Percentiles rank a stretch among this genome's conserved stretches.
Evolutionary conservation across 331 rosid species (phyloP).

Genomic region (Erythrophleum ivorense): DNA sequence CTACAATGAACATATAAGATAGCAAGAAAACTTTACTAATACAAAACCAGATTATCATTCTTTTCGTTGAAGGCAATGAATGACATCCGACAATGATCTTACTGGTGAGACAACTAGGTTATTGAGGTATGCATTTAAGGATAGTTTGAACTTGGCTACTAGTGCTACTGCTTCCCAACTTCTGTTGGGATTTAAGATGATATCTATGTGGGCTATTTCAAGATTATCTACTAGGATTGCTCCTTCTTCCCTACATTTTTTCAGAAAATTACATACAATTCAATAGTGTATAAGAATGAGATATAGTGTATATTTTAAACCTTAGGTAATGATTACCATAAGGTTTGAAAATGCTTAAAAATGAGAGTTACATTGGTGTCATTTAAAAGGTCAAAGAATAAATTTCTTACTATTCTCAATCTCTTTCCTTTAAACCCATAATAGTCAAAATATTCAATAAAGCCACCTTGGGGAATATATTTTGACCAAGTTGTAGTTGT

Average conservation of each 20-base stretch:
- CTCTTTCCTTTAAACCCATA: conserved; percentile 57
- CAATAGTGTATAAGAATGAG: not conserved
- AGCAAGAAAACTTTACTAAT: not conserved
- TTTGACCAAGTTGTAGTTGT: conserved; percentile 42
- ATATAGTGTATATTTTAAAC: not conserved
- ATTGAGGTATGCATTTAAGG: conserved; percentile 46
- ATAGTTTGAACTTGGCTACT: conserved; percentile 56
- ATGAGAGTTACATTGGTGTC: not conserved
- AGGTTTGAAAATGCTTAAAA: conserved; percentile 45
- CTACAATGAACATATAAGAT: no score
- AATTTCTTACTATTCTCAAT: conserved; percentile 54
- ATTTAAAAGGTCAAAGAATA: conserved; percentile 40
- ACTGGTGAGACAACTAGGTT: conserved; percentile 45
- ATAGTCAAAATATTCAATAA: conserved; percentile 41
- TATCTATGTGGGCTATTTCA: conserved; percentile 32
- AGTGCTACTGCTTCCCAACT: conserved; percentile 46
- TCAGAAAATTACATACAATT: not conserved
- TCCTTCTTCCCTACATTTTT: conserved; percentile 28
- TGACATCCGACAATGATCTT: conserved; percentile 39
- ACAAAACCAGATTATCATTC: conserved; percentile 45
- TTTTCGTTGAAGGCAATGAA: conserved; percentile 49
- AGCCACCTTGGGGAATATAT: conserved; percentile 58
- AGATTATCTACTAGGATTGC: conserved; percentile 38
- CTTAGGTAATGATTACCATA: conserved; percentile 42
- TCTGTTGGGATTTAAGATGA: conserved; percentile 10